Percentiles rank a stretch among this genome's conserved stretches.
Conservation (phyloP, 2,329 filamentous ascomycete species). For the Cladosporium sp. region DNA sequence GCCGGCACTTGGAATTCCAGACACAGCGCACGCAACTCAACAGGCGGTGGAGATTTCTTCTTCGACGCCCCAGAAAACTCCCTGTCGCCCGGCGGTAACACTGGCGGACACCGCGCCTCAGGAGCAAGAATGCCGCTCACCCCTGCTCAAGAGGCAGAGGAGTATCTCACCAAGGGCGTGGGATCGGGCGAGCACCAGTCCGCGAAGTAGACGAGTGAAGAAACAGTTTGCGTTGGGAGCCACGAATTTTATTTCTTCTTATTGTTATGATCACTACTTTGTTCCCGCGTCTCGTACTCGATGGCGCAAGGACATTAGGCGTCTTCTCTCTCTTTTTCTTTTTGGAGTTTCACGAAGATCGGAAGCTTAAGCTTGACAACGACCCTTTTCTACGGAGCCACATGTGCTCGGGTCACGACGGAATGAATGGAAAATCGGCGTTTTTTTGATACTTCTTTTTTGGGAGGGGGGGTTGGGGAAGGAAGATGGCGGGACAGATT, state of each 20-base stretch:
- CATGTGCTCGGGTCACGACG: too few relatives aligned
- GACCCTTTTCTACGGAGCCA: too few relatives aligned
- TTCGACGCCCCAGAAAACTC: conserved; percentile 13
- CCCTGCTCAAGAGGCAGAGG: conserved; percentile 21
- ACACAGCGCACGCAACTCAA: conserved; percentile 17
- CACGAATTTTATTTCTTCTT: background rate
- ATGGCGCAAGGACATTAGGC: background rate
- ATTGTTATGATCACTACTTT: too few relatives aligned
- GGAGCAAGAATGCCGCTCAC: conserved; percentile 15
- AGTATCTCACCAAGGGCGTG: conserved; percentile 11
- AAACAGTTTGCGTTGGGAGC: background rate
- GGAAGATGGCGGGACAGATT: too few relatives aligned
- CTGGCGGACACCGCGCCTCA: background rate
- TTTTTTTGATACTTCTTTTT: too few relatives aligned
- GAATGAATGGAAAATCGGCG: too few relatives aligned
- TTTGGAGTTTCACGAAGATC: too few relatives aligned
- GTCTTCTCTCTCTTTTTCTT: too few relatives aligned
- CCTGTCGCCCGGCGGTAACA: background rate
- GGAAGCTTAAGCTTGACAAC: too few relatives aligned
- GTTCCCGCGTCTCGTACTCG: too few relatives aligned
- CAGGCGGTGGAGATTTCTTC: conserved; percentile 4
- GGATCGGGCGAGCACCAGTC: background rate
- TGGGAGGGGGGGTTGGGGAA: too few relatives aligned
- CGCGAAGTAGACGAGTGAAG: background rate
- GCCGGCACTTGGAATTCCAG: conserved; percentile 27